These are phyloP conservation scores for Neltuma alba DNA, from an alignment of 306 rosid genomes.

Conservation along the genomic window DNA sequence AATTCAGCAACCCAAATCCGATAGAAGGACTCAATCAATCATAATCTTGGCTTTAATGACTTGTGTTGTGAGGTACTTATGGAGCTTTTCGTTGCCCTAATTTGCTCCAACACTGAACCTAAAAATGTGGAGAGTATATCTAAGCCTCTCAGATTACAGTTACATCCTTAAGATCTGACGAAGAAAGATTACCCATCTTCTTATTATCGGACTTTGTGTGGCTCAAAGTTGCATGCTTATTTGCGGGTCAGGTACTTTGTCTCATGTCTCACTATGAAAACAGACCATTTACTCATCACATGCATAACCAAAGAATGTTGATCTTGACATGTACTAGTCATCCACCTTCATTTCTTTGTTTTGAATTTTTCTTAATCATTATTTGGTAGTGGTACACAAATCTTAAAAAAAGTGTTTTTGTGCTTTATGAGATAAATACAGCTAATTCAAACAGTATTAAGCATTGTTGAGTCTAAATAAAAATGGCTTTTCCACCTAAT, in stretches of 20 bases:
- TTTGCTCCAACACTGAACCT: conserved; percentile 33
- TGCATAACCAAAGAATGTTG: not conserved
- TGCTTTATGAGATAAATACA: no score
- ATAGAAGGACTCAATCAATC: conserved; percentile 17
- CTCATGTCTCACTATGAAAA: not conserved
- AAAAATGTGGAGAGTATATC: not conserved
- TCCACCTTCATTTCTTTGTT: not conserved
- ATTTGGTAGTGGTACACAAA: no score
- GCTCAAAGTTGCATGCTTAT: not conserved
- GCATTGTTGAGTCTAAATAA: no score
- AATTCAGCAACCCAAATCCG: not conserved
- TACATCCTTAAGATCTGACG: not conserved
- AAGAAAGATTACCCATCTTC: not conserved
- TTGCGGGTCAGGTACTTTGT: not conserved
- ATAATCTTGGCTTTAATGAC: conserved; percentile 35
- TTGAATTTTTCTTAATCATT: not conserved
- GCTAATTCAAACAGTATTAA: no score
- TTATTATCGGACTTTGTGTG: not conserved
- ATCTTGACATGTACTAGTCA: not conserved
- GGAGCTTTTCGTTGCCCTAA: conserved; percentile 20
- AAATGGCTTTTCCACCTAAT: no score
- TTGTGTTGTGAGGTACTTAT: conserved; percentile 24
- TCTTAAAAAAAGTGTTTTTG: no score
- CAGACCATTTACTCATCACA: not conserved
- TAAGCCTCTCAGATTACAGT: not conserved